phyloP scores from a whole-genome alignment of 352 stramenopile species.

The Aphanomyces invadans region DNA sequence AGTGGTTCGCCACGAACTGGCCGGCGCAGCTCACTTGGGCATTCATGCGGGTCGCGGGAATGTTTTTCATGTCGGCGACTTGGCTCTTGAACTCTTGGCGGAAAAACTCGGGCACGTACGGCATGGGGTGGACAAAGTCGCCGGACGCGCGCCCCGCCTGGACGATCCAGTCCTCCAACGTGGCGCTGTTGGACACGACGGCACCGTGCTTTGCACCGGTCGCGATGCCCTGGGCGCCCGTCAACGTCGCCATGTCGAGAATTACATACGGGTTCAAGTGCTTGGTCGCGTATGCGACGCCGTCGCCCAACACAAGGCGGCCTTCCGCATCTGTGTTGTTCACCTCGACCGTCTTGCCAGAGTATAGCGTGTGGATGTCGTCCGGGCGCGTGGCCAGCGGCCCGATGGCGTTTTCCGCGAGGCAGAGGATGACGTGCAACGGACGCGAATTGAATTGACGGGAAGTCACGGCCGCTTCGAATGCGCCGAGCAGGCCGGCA shows the following conservation, averaged over 20 bases:
- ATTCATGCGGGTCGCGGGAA: constrained; percentile 65
- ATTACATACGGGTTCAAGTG: constrained; percentile 61
- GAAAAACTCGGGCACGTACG: constrained; percentile 80
- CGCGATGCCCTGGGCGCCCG: constrained; percentile 70
- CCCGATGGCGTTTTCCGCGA: constrained; percentile 82
- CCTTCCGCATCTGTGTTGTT: constrained; percentile 89
- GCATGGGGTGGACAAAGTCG: constrained; percentile 71
- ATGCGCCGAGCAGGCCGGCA: constrained; percentile 21
- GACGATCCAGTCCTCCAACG: constrained; percentile 49
- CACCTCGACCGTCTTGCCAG: constrained; percentile 83
- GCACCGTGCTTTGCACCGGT: constrained; percentile 72
- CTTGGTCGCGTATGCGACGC: constrained; percentile 66
- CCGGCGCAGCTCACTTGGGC: constrained; percentile 68
- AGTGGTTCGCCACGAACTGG: constrained; percentile 84
- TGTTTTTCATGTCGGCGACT: constrained; percentile 89
- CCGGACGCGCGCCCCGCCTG: constrained; percentile 47
- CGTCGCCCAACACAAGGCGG: constrained; percentile 73
- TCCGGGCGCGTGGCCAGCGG: constrained; percentile 61
- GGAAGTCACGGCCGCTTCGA: constrained; percentile 47
- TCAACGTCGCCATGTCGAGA: constrained; percentile 85
- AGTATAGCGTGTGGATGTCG: constrained; percentile 76
- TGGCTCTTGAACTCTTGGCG: constrained; percentile 60
- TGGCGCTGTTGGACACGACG: constrained; percentile 62
- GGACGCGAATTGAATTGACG: constrained; percentile 37
- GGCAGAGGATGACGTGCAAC: constrained; percentile 56